Evolutionary conservation across 129 eudicot genomes (phyloP), one percentile per base, ranked within the genome.

Genomic region (Apium graveolens): DNA sequence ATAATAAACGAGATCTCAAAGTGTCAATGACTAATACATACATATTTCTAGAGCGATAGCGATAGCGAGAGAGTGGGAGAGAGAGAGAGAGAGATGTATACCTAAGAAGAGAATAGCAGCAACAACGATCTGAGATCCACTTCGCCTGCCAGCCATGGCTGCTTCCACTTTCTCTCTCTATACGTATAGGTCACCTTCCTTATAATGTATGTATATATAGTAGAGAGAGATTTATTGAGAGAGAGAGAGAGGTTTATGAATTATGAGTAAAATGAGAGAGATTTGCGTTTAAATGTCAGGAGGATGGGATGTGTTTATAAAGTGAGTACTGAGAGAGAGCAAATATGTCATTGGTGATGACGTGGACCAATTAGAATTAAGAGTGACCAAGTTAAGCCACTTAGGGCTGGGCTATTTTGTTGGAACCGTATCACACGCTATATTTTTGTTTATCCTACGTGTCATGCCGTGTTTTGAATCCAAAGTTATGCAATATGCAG

Each of bases 351-450:
- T 84, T 31, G 48, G 14, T 51, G 86, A 10, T 86, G 82, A 89
- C 88, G 88, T 89, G 93, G 90, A 82, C 92, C 93, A 89, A 89
- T 89, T 35, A 60, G 37, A 82, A 7, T 46, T 24, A 4, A 35
- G 63, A 18, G 7, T 8, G 16, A 18, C n/a, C 73, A 51, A 51
- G 41, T 68, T 63, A 39, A 73, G 82, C 90, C 93, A 89, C 81
- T 89, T 44, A 69, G 57, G 79, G 60, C 76, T 66, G 72, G 80
- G 82, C 74, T 78, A 80, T 80, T 75, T 76, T 60, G 93, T 73
- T 86, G 75, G 74, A 76, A 68, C 48, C 62, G 49, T 83, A 70
- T 63, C 48, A 11, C 46, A 68, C 86, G 79, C 79, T 21, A 72
- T 43, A n/a, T 31, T 77, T 60, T 26, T 60, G 68, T n/a, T 2